A percentile compares a stretch with the other conserved stretches of the same genome.
Conservation (phyloP, 257 asterid genomes). For the Nicotiana benthamiana region DNA sequence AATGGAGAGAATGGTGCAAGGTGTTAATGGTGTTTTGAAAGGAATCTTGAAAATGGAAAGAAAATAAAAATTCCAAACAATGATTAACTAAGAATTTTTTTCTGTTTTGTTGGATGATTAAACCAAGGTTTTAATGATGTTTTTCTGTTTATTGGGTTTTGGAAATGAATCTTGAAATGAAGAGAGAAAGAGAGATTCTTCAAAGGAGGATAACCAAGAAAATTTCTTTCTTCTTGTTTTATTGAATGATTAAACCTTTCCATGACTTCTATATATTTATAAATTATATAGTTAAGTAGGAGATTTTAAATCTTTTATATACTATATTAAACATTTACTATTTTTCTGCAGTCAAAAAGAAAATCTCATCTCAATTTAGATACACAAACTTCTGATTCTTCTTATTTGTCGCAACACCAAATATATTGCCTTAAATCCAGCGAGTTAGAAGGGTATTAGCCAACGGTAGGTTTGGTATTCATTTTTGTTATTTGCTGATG, state of each 20-base stretch:
- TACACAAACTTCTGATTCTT: background rate
- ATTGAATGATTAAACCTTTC: background rate
- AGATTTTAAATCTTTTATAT: background rate
- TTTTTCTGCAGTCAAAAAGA: background rate
- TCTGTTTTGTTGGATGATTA: background rate
- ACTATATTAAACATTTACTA: background rate
- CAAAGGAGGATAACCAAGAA: background rate
- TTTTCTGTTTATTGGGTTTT: background rate
- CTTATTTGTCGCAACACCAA: background rate
- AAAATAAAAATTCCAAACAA: too few species aligned
- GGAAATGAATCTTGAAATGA: background rate
- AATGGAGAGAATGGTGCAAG: background rate
- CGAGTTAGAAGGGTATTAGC: too few species aligned
- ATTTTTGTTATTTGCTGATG: too few species aligned
- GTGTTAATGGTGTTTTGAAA: background rate
- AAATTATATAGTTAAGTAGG: background rate
- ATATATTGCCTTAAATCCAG: too few species aligned
- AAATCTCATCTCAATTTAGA: background rate
- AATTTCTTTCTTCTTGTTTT: background rate
- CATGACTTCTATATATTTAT: background rate
- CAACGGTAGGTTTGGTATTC: too few species aligned
- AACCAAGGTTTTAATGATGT: background rate
- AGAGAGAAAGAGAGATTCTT: background rate
- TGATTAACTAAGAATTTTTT: background rate
- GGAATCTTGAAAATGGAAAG: too few species aligned